phyloP scores from a whole-genome alignment of 1,284 basidiomycete species.

The Fereydounia khargensis region DNA sequence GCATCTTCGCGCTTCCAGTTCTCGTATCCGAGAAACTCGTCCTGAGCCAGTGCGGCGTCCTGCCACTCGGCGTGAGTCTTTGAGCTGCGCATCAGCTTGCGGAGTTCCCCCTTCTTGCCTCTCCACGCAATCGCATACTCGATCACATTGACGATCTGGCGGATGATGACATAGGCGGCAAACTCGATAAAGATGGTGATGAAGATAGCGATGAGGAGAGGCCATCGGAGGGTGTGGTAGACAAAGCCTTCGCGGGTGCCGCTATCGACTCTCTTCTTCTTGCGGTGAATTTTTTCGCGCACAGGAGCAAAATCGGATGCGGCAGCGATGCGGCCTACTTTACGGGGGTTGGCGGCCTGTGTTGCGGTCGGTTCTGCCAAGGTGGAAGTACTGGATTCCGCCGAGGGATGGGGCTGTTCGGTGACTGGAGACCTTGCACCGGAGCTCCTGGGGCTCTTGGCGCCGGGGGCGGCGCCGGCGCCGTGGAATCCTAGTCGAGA shows the following conservation, averaged over 20 bases:
- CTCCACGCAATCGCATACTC: conserved; percentile 65
- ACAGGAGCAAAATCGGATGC: conserved; percentile 56
- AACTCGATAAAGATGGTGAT: conserved; percentile 83
- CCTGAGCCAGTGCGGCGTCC: conserved; percentile 72
- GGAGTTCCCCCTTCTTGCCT: conserved; percentile 74
- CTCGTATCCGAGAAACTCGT: conserved; percentile 61
- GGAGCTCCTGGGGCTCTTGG: conserved; percentile 10
- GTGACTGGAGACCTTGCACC: background rate
- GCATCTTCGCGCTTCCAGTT: conserved; percentile 49
- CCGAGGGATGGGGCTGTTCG: background rate
- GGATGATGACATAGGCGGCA: conserved; percentile 74
- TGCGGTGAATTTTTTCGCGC: conserved; percentile 31
- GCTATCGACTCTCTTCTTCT: conserved; percentile 28
- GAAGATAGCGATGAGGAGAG: conserved; percentile 70
- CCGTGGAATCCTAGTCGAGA: conserved; percentile 27
- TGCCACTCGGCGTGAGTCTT: conserved; percentile 78
- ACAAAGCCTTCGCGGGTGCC: conserved; percentile 49
- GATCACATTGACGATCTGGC: conserved; percentile 71
- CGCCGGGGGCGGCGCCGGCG: no score
- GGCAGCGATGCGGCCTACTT: conserved; percentile 42
- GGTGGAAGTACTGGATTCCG: background rate
- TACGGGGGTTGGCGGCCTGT: conserved; percentile 28
- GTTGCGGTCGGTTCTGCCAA: conserved; percentile 17
- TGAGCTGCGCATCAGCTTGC: conserved; percentile 73
- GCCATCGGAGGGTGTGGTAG: conserved; percentile 45